Evolutionary conservation across 2,329 filamentous ascomycete genomes (phyloP), one percentile per base, ranked within the genome.

Genomic region (Westerdykella aurantiaca): DNA sequence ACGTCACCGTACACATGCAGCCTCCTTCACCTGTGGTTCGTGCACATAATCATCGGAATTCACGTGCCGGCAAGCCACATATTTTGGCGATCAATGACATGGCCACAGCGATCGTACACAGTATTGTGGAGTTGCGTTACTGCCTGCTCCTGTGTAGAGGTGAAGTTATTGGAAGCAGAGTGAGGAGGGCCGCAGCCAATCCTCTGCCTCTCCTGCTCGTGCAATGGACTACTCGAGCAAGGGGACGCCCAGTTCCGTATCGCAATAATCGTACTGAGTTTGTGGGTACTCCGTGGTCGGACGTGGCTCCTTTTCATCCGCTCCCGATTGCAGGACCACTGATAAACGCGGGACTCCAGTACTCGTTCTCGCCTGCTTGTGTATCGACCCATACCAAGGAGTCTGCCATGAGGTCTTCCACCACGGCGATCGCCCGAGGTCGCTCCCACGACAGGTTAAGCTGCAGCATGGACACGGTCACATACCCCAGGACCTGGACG

Each of bases 351-450:
- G 87, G 87, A 46, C 82, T 87, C 93, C 93, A 98, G 59, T 96
- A 98, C 68, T 97, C 90, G 67, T 83, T 89, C 71, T 97, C 91
- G 7, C 79, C 76, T 29, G 76, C 82, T 70, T 96, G 89, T 53
- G 80, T 81, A 68, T 98, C 93, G 5, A 97, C 82, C 93, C 93
- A 98, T 12, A 98, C 80, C 73, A 98, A 80, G 41, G 89, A 88
- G 58, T 94, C 88, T 0, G 84, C 82, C 41, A 97, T 76, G 29
- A 98, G 72, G 67, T 98, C 93, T 49, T 96, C 88, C 41, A 97
- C 78, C 2, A 91, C 89, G 0, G 93, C 95, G 63, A 85, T 79
- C n/a, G 88, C 86, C 51, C 93, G 77, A 5, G 89, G 86, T 37
- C 80, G 75, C 53, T 91, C 83, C 93, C 93, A 98, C 13, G 76